Evolutionary conservation across 2,329 filamentous ascomycete species (phyloP), one percentile per base, ranked within the genome.

Genomic region (Ophiostoma himal-ulmi): DNA sequence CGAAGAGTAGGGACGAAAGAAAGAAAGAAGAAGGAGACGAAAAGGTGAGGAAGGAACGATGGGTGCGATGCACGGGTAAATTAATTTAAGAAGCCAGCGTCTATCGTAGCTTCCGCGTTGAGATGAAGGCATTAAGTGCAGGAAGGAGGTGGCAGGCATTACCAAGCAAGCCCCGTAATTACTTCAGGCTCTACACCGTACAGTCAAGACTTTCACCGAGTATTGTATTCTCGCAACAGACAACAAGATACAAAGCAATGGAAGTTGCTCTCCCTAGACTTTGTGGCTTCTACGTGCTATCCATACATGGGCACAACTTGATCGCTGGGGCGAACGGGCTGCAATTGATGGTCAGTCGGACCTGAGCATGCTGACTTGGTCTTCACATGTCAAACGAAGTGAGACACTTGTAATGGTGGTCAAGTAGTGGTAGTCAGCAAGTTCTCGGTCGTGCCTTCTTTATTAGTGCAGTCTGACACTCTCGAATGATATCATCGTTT

Each of bases 41-140:
- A 57, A 4, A 26, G 52, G 52, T 5, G 60, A 37, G 36, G 62
- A 39, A 65, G 62, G 62, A 22, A 65, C 36, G 62, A 65, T 65
- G 62, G 36, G 14, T 64, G 60, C 60, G 60, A 64, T 64, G 17
- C 57, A 36, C 5, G 30, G 26, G 22, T 13, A 57, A n/a, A 2
- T 34, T 3, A 13, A 10, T 26, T 14, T 65, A 22, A 20, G 34
- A 26, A 62, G 54, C 13, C 26, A 26, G 34, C n/a, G 34, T 6
- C 17, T 7, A 34, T 64, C 60, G 60, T 20, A 37, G 60, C 34
- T 64, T 37, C 60, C 26, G 34, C 57, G 20, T 26, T 22, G 11
- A 62, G 22, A 34, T 17, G 26, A 26, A 62, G 26, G 7, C 22
- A 57, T 22, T 48, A 54, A 34, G 11, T 30, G 30, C 30, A 26